phyloP scores from a whole-genome alignment of 345 rosid genomes.

The Corymbia maculata region DNA sequence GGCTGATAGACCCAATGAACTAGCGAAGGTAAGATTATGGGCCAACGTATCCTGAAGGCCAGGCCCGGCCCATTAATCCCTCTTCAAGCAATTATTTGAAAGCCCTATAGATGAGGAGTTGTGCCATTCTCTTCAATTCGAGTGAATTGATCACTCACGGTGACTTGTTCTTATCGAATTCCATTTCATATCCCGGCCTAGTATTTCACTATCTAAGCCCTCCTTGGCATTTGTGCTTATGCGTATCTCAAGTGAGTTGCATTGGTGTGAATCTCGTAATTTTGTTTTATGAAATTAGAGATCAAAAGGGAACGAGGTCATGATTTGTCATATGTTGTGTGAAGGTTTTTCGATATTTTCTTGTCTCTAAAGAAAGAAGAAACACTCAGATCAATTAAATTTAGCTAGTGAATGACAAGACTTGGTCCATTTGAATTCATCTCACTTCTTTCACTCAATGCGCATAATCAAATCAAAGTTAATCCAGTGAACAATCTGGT shows the following conservation, averaged over 20 bases:
- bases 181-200: not conserved
- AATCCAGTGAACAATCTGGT: too few relatives aligned
- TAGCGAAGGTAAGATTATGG: not conserved
- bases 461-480: too few relatives aligned
- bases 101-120: too few relatives aligned
- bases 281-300: not conserved
- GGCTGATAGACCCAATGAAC: not conserved
- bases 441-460: too few relatives aligned
- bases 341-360: accelerated
- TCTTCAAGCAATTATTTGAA: too few relatives aligned
- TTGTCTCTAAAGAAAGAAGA: not conserved
- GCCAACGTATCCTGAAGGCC: not conserved
- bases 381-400: too few relatives aligned
- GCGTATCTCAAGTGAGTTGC: not conserved
- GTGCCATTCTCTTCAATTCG: too few relatives aligned
- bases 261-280: not conserved
- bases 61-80: not conserved
- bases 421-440: too few relatives aligned
- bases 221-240: accelerated
- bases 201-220: not conserved
- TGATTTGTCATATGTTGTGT: not conserved
- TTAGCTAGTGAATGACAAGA: accelerated
- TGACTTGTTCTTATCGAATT: accelerated
- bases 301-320: not conserved
- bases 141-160: not conserved